Base-by-base conservation (phyloP, 1,139 yeast species). In the Taphrina flavorubra region DNA sequence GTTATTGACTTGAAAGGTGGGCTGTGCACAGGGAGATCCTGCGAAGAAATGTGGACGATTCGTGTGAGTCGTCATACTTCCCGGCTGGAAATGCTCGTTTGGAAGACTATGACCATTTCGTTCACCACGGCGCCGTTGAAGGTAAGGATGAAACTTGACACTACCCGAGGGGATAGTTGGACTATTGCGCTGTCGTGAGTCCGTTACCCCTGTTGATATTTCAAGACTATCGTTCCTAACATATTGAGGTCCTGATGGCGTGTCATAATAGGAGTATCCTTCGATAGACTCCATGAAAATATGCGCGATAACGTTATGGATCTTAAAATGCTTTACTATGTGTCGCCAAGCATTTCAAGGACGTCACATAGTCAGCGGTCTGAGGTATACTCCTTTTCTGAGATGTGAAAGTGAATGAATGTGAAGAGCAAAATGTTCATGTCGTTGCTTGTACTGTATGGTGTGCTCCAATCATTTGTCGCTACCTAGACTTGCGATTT, bases 241-340 rank as follows among this genome's bases (percentile, higher is more conserved):
- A 44, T 42, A 63, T 14, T 63, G 67, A 13, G 67, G 67, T 10
- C 62, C 62, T 14, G 61, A 16, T 1, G 67, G 67, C 8, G 61
- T 57, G 16, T 63, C 67, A 42, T 63, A 63, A 25, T 63, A 63
- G 11, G 67, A 63, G 36, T 63, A 63, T 4, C 67, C 67, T 16
- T 63, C 67, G 34, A 63, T n/a, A 16, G 62, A 58, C 42, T 58
- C 62, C 62, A 58, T 58, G n/a, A 39, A 25, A 25, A 4, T 25
- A 25, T 25, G 31, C 4, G 31, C 31, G 31, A 25, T n/a, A 25
- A 25, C 31, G 31, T 25, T 25, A 4, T 25, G 31, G 31, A 25
- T 4, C 31, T 25, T 4, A 25, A 25, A 4, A 25, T 25, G 31
- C 31, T 25, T 25, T 25, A 2, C 31, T 25, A 25, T 25, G 31